These are phyloP conservation scores for Saturnispora hagleri DNA, from an alignment of 805 yeast genomes.

Conservation along the genomic window DNA sequence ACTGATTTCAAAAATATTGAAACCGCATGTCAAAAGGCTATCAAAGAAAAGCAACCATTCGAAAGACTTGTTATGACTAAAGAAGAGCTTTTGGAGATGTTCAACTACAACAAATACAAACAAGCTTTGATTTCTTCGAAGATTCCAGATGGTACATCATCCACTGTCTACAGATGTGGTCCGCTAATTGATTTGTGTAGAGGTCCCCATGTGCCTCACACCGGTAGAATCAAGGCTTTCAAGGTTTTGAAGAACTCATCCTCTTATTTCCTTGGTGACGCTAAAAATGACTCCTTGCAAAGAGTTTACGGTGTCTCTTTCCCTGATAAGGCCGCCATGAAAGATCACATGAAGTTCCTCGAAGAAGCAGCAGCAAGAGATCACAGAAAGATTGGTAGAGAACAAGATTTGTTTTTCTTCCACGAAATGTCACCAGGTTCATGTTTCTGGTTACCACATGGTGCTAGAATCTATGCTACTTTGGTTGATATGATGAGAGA, in stretches of 20 bases:
- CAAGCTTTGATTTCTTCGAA: slow-evolving; percentile 77
- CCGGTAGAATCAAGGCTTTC: slow-evolving; percentile 92
- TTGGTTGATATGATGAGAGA: slow-evolving; percentile 68
- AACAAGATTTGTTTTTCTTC: slow-evolving; percentile 92
- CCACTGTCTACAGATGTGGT: slow-evolving; percentile 98
- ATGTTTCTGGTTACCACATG: slow-evolving; percentile 98
- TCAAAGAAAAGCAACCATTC: slow-evolving; percentile 91
- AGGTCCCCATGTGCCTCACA: slow-evolving; percentile 97
- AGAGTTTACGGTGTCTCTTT: slow-evolving; percentile 96
- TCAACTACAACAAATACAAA: slow-evolving; percentile 91
- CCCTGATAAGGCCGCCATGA: slow-evolving; percentile 96
- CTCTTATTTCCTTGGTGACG: slow-evolving; percentile 90
- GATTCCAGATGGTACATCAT: slow-evolving; percentile 90
- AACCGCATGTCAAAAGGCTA: slow-evolving; percentile 77
- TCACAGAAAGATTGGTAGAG: slow-evolving; percentile 93
- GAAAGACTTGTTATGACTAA: slow-evolving; percentile 89
- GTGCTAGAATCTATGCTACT: slow-evolving; percentile 92
- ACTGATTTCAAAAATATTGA: slow-evolving; percentile 80
- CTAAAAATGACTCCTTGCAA: slow-evolving; percentile 88
- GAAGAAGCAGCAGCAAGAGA: slow-evolving; percentile 95
- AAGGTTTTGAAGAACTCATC: slow-evolving; percentile 93
- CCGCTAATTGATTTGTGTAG: slow-evolving; percentile 92
- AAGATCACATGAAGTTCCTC: slow-evolving; percentile 86
- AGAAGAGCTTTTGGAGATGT: slow-evolving; percentile 87
- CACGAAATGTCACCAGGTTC: slow-evolving; percentile 97